phyloP scores from a whole-genome alignment of 31 red algal genomes.

The Asparagopsis taxiformis region DNA sequence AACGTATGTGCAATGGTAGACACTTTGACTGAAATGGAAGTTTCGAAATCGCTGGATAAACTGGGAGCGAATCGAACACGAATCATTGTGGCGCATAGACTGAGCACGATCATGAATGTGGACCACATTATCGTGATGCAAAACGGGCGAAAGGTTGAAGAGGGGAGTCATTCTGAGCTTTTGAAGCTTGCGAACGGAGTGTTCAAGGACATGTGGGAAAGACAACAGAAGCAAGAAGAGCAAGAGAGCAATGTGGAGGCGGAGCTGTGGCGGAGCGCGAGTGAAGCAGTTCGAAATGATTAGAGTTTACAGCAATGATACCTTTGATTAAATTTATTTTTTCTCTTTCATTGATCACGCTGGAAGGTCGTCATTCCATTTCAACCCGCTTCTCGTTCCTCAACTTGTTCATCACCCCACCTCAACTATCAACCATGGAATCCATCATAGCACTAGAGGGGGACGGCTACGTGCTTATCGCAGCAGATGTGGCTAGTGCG shows the following conservation, averaged over 20 bases:
- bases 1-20: constrained; percentile 22
- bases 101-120: constrained; percentile 86
- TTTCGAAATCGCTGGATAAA: constrained; percentile 65
- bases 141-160: constrained; percentile 70
- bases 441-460: constrained; percentile 85
- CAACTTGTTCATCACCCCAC: background rate
- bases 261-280: too few species aligned
- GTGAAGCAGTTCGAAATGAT: too few species aligned
- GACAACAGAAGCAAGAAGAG: constrained; percentile 57
- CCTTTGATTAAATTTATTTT: too few species aligned
- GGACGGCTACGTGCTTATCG: constrained; percentile 78
- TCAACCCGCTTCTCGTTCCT: too few species aligned
- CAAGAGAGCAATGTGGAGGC: too few species aligned
- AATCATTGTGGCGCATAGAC: constrained; percentile 78
- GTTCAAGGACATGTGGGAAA: constrained; percentile 70
- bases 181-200: constrained; percentile 46
- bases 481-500: constrained; percentile 78
- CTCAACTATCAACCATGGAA: constrained; percentile 49
- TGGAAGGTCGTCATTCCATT: too few species aligned
- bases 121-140: constrained; percentile 88
- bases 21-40: constrained; percentile 78
- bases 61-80: constrained; percentile 68
- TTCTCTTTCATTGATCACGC: too few species aligned
- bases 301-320: too few species aligned
- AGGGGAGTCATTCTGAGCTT: constrained; percentile 72